Evolutionary conservation across 352 stramenopile genomes (phyloP), one percentile per base, ranked within the genome.

Genomic region (Pythium aphanidermatum): DNA sequence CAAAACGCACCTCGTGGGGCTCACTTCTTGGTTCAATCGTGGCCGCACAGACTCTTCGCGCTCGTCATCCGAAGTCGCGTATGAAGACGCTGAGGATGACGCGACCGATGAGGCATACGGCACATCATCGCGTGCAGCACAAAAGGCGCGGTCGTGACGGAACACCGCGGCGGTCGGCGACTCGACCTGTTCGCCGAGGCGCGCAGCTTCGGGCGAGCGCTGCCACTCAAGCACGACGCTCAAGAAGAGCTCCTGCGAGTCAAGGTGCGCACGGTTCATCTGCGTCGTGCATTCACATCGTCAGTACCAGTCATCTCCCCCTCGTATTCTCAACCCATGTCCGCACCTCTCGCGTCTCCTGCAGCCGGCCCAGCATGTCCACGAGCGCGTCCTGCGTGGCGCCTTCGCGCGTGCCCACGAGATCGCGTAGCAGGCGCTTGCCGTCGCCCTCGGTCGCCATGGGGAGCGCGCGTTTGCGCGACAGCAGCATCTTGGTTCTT

Each of bases 171-270:
- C 40, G 5, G 49, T 58, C 14, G 49, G 44, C 25, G 51, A 60
- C 41, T 59, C 51, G 17, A 29, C 13, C 4, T 38, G 17, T 10
- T 43, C 14, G 5, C 3, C 27, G 20, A 48, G 28, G 5, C 43
- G 43, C 16, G 58, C 56, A 27, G 30, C 32, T 37, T 49, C 33
- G 19, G 46, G 41, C 2, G 60, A 51, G n/a, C 60, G 56, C 51
- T 91, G 75, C 75, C 78, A 91, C 58, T 88, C 74, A 46, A 88
- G 68, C 41, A 91, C 75, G 35, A 88, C 79, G 50, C 74, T 86
- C 28, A 91, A 55, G 51, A 90, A 91, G n/a, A 91, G 69, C 48
- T 88, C 75, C 30, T 91, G 75, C 13, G 73, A 85, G 60, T 58
- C 82, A 42, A 82, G 47, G 0, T 58, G 60, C 16, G 69, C 67